These are phyloP conservation scores for Cordyceps tenuipes DNA, from an alignment of 2,329 filamentous ascomycete genomes.

Conservation along the genomic window DNA sequence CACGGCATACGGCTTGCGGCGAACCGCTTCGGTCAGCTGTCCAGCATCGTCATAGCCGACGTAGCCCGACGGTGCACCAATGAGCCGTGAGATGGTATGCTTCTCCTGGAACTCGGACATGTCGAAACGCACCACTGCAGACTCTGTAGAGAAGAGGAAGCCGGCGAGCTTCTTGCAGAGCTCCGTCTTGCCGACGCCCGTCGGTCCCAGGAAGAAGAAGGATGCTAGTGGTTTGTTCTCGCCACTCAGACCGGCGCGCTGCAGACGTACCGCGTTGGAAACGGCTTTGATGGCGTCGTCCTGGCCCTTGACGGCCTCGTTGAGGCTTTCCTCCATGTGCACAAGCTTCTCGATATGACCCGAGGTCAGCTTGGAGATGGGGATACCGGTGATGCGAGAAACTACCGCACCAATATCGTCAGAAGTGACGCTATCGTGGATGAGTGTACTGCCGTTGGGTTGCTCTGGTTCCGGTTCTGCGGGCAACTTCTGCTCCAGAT, in stretches of 20 bases:
- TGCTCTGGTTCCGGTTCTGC: conserved; percentile 48
- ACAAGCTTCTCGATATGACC: conserved; percentile 93
- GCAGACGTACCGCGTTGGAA: conserved; percentile 86
- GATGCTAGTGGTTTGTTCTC: conserved; percentile 87
- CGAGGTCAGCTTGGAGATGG: conserved; percentile 82
- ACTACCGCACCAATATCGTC: conserved; percentile 94
- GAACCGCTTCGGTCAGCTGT: conserved; percentile 89
- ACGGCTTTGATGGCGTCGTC: conserved; percentile 89
- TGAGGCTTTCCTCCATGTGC: conserved; percentile 86
- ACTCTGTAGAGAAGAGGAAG: conserved; percentile 88
- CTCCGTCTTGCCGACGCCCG: conserved; percentile 94
- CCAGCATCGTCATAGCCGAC: conserved; percentile 96
- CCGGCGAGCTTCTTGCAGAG: conserved; percentile 91
- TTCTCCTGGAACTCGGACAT: conserved; percentile 98
- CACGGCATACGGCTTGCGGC: conserved; percentile 90
- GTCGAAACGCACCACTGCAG: conserved; percentile 87
- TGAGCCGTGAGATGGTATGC: conserved; percentile 87
- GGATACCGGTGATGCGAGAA: conserved; percentile 84
- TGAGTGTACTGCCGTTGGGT: conserved; percentile 46
- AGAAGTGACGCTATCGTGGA: conserved; percentile 90
- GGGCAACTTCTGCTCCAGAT: conserved; percentile 69
- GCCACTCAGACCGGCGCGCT: conserved; percentile 82
- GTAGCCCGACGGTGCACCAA: conserved; percentile 88
- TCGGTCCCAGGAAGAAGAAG: conserved; percentile 97
- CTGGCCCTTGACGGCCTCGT: conserved; percentile 79